These are phyloP conservation scores for Zygoascus ofunaensis DNA, from an alignment of 805 yeast genomes.

Conservation along the genomic window DNA sequence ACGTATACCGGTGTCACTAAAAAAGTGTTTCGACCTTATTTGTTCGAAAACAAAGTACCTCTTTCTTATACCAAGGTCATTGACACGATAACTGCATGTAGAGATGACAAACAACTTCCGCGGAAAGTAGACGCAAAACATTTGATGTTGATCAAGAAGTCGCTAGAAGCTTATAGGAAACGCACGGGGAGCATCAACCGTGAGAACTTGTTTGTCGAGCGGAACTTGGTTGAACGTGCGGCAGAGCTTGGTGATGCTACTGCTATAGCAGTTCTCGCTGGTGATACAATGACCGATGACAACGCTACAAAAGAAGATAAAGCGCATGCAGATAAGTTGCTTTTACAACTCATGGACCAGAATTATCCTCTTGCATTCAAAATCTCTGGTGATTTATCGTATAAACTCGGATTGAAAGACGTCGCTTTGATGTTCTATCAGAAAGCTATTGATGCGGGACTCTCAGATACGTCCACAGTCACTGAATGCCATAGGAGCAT, in stretches of 20 bases:
- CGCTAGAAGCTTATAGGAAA: conserved; percentile 51
- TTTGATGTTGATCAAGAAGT: conserved; percentile 57
- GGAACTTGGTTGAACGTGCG: conserved; percentile 66
- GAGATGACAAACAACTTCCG: conserved; percentile 31
- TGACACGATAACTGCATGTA: conserved; percentile 16
- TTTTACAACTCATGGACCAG: conserved; percentile 45
- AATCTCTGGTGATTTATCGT: conserved; percentile 68
- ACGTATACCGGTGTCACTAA: conserved; percentile 9
- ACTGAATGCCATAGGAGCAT: conserved; percentile 62
- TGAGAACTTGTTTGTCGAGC: conserved; percentile 53
- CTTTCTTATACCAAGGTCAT: conserved; percentile 17
- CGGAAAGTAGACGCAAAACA: conserved; percentile 44
- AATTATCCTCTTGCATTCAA: conserved; percentile 71
- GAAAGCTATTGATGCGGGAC: conserved; percentile 37
- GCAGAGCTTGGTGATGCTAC: conserved; percentile 78
- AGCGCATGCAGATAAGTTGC: conserved; percentile 50
- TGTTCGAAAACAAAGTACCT: conserved; percentile 21
- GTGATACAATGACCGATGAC: conserved; percentile 29
- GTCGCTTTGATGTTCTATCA: conserved; percentile 55
- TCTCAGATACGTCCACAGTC: conserved; percentile 42
- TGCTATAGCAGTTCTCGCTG: conserved; percentile 68
- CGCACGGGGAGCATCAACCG: conserved; percentile 52
- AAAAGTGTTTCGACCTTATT: conserved; percentile 16
- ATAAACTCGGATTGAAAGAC: conserved; percentile 36
- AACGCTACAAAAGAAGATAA: conserved; percentile 44